Conservation (phyloP, 805 yeast genomes). For the Wickerhamomyces kurtzmanii region DNA sequence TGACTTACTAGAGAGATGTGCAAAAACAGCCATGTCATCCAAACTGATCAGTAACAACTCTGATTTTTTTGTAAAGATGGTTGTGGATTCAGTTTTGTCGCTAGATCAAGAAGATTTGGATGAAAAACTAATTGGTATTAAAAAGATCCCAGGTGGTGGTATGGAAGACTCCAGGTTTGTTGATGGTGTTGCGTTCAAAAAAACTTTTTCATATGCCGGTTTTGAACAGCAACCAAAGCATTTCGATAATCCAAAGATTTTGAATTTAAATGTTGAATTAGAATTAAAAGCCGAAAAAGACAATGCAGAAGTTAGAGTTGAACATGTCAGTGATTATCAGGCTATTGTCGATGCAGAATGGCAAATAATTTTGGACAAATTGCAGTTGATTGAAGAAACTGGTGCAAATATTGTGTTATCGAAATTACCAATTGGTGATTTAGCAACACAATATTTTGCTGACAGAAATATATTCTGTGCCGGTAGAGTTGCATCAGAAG, state of each 20-base stretch:
- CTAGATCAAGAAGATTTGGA: slow-evolving; percentile 80
- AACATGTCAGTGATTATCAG: slow-evolving; percentile 89
- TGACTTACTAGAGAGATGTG: slow-evolving; percentile 79
- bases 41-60: slow-evolving; percentile 85
- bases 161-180: slow-evolving; percentile 88
- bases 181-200: slow-evolving; percentile 94
- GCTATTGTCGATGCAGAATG: slow-evolving; percentile 98
- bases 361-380: slow-evolving; percentile 82
- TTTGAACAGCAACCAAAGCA: slow-evolving; percentile 96
- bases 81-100: slow-evolving; percentile 87
- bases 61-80: slow-evolving; percentile 89
- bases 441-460: slow-evolving; percentile 98
- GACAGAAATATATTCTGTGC: slow-evolving; percentile 96
- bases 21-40: slow-evolving; percentile 95
- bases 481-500: slow-evolving; percentile 84
- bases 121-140: slow-evolving; percentile 86
- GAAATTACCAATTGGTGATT: slow-evolving; percentile 93
- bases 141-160: slow-evolving; percentile 92
- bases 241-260: slow-evolving; percentile 70
- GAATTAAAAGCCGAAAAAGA: slow-evolving; percentile 98
- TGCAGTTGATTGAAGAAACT: slow-evolving; percentile 69
- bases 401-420: slow-evolving; percentile 93
- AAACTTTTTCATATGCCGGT: slow-evolving; percentile 96
- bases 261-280: slow-evolving; percentile 82
- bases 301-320: slow-evolving; percentile 96